Evolutionary conservation across 768 basidiomycete genomes (phyloP), one percentile per base, ranked within the genome.

Genomic region (Boletus coccyginus): DNA sequence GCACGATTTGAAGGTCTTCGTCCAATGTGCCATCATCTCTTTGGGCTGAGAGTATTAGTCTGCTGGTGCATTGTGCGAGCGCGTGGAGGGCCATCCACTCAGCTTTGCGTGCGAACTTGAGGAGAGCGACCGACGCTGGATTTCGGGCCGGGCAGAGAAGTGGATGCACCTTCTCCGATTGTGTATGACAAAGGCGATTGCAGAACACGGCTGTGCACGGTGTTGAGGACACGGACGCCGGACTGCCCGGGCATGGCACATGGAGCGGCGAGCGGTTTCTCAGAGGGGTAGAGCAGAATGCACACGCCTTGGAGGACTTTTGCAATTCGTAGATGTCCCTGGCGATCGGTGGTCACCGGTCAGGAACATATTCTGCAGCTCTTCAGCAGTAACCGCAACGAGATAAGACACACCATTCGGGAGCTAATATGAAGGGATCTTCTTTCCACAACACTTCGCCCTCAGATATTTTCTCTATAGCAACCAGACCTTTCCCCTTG

Each of bases 401-500:
- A 31, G 19, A 12, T n/a, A 64, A 70, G 7, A 64, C 76, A 57
- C 68, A 90, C 88, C 86, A 90, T 73, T 90, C 87, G n/a, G 90
- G 85, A n/a, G 88, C 87, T 21, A 91, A 71, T 44, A 87, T 71
- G 65, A 87, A 92, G 1, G 90, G 90, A 64, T 92, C 88, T 66
- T 95, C 92, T 56, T 84, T 87, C 91, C 93, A 94, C 17, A 96
- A 68, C 5, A 83, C 74, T 58, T 94, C 90, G 0, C 88, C 90
- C 63, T 84, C 81, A 27, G 74, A 72, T 51, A 95, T 87, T 32
- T 78, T 75, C 48, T 84, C 81, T 35, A 72, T 81, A 2, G 91
- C 90, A 0, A 94, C 82, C 36, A 96, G 75, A 0, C 93, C 94
- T 64, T 94, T 94, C 3, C 94, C 93, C 64, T 87, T 93, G 55